Percentiles rank a stretch among this genome's conserved stretches.
These are phyloP conservation scores for Mycosphaerella sp. DNA, from an alignment of 2,329 filamentous ascomycete genomes.

Conservation along the genomic window DNA sequence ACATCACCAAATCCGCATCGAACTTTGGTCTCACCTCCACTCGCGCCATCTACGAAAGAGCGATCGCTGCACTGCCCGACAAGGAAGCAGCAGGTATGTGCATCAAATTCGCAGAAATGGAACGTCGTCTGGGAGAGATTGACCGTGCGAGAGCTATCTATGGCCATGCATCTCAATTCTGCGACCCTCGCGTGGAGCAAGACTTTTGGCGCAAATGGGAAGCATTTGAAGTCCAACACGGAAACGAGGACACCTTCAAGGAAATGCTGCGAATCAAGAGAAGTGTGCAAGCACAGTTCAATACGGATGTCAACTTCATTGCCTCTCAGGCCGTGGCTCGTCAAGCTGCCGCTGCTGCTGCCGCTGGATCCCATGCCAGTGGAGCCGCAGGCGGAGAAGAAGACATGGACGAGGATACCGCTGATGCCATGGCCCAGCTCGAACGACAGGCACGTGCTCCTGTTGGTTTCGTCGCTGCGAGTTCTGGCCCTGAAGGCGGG, in stretches of 20 bases:
- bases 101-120: slow-evolving; percentile 97
- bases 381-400: slow-evolving; percentile 36
- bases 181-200: slow-evolving; percentile 83
- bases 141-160: slow-evolving; percentile 94
- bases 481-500: slow-evolving; percentile 44
- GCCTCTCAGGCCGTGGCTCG: slow-evolving; percentile 88
- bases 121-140: slow-evolving; percentile 83
- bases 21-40: slow-evolving; percentile 97
- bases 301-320: slow-evolving; percentile 98
- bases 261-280: slow-evolving; percentile 98
- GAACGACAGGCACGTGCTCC: slow-evolving; percentile 85
- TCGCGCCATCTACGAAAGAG: slow-evolving; percentile 89
- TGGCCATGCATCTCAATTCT: slow-evolving; percentile 94
- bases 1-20: slow-evolving; percentile 96
- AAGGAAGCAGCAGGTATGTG: slow-evolving; percentile 95
- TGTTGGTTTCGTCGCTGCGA: slow-evolving; percentile 84
- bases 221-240: slow-evolving; percentile 91
- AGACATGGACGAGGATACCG: slow-evolving; percentile 44
- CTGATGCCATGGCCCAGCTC: slow-evolving; percentile 82
- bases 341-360: slow-evolving; percentile 45
- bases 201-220: slow-evolving; percentile 98
- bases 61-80: slow-evolving; percentile 89
- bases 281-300: slow-evolving; percentile 95
- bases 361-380: slow-evolving; percentile 37
- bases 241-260: slow-evolving; percentile 98